Base-by-base conservation (phyloP, 768 basidiomycete species). In the Tremella fuciformis region DNA sequence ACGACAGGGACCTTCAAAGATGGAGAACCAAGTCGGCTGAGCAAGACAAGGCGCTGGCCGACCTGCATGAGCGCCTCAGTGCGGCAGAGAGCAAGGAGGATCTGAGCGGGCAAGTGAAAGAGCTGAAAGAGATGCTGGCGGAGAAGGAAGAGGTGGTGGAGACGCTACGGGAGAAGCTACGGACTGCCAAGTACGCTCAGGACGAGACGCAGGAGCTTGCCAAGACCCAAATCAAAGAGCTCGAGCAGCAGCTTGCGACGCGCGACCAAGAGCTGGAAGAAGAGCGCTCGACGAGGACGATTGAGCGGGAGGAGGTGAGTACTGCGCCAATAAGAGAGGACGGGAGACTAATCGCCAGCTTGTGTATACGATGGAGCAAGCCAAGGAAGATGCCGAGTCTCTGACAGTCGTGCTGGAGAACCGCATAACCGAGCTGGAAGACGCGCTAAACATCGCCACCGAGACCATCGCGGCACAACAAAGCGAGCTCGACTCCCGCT, bases 231-330 rank as follows among this genome's bases (percentile, higher is more conserved):
- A 57, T 70, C 22, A 39, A 39, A 16, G 58, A 55, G 26, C 50
- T 71, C 25, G 34, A 51, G 24, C 55, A 56, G 57, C 34, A 57
- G 15, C 24, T 67, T 16, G 48, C 13, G 44, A 40, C 13, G 13
- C 13, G 13, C 11, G 25, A 47, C 29, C 19, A n/a, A 16, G 57
- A 64, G 55, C 52, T 52, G n/a, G 58, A 60, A 49, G 64, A 64
- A 25, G 64, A 62, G 53, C 56, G 49, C 29, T 29, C 42, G 29
- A 52, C 25, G 0, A 53, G 42, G 60, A 46, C 56, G 25, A 60
- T 55, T 22, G 60, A 62, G 22, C 37, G 40, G 26, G 55, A 54
- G 2, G 60, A 65, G 57, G 60, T 59, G 57, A 59, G 64, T 46
- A 22, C 13, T 6, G 34, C 15, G 29, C 49, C 19, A 50, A 51